phyloP scores from a whole-genome alignment of 208 protist genomes.

The Angomonas ambiguus region DNA sequence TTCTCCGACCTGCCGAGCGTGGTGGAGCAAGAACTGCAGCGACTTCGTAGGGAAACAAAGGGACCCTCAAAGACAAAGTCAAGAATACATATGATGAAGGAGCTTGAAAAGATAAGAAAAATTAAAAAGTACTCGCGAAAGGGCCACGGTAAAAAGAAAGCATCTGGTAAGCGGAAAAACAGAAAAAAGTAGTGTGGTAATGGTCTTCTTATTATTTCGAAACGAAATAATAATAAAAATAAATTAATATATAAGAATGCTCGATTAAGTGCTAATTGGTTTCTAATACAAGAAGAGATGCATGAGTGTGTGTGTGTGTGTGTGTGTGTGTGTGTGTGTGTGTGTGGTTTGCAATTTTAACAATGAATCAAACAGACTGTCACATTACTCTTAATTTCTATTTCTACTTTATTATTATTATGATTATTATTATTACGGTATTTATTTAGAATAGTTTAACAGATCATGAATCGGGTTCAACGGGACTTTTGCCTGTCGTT shows the following conservation, averaged over 20 bases:
- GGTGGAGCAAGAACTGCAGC: slow-evolving; percentile 72
- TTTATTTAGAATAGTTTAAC: too few relatives aligned
- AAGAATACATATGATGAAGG: slow-evolving; percentile 72
- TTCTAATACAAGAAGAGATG: too few relatives aligned
- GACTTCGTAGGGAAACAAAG: slow-evolving; percentile 67
- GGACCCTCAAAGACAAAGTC: slow-evolving; percentile 67
- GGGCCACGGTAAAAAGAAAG: slow-evolving; percentile 84
- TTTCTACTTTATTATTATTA: too few relatives aligned
- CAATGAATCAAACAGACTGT: neutral
- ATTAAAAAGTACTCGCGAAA: slow-evolving; percentile 85
- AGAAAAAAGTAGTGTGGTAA: slow-evolving; percentile 36
- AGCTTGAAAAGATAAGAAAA: slow-evolving; percentile 85
- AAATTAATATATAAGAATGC: too few relatives aligned
- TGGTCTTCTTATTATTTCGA: slow-evolving; percentile 9
- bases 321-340: neutral
- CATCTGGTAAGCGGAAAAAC: slow-evolving; percentile 82
- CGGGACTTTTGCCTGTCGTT: neutral
- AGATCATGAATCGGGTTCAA: too few relatives aligned
- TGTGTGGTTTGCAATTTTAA: neutral
- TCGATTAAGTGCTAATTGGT: too few relatives aligned
- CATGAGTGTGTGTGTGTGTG: too few relatives aligned
- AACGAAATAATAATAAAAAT: slow-evolving; percentile 6
- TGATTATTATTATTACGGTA: too few relatives aligned
- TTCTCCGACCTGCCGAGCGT: slow-evolving; percentile 74
- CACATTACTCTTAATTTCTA: too few relatives aligned